phyloP scores from a whole-genome alignment of 2,329 filamentous ascomycete species.

The Biscogniauxia marginata region DNA sequence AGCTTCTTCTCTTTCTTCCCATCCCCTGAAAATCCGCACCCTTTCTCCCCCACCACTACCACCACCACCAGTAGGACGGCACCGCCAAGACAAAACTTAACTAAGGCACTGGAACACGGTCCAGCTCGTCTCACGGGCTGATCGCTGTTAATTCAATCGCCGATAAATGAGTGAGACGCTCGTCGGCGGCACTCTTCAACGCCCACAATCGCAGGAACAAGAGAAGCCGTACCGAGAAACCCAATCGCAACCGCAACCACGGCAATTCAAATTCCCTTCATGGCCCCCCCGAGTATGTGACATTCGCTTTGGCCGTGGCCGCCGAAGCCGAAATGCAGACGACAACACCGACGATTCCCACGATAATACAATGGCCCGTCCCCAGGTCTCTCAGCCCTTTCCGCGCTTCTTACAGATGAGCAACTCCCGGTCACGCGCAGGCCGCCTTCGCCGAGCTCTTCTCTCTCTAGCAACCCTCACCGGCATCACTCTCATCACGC shows the following conservation, averaged over 20 bases:
- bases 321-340: not conserved
- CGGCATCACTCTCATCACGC: constrained; percentile 9
- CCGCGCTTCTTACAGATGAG: not conserved
- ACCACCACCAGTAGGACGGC: not conserved
- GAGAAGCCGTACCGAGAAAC: not conserved
- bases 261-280: not conserved
- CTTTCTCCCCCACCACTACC: not conserved
- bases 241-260: no score
- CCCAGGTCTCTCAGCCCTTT: not conserved
- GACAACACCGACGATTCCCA: not conserved
- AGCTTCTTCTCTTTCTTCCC: not conserved
- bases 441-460: constrained; percentile 7
- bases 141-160: not conserved
- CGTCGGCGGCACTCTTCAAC: not conserved
- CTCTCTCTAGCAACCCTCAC: constrained; percentile 6
- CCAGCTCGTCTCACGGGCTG: not conserved
- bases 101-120: not conserved
- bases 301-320: not conserved
- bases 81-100: not conserved
- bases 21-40: not conserved
- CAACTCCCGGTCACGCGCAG: not conserved
- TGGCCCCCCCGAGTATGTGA: not conserved
- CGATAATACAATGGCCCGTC: not conserved
- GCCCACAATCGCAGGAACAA: not conserved
- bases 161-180: not conserved